Evolutionary conservation across 2,329 filamentous ascomycete genomes (phyloP).

Genomic region (Exophiala phaeomuriformis): DNA sequence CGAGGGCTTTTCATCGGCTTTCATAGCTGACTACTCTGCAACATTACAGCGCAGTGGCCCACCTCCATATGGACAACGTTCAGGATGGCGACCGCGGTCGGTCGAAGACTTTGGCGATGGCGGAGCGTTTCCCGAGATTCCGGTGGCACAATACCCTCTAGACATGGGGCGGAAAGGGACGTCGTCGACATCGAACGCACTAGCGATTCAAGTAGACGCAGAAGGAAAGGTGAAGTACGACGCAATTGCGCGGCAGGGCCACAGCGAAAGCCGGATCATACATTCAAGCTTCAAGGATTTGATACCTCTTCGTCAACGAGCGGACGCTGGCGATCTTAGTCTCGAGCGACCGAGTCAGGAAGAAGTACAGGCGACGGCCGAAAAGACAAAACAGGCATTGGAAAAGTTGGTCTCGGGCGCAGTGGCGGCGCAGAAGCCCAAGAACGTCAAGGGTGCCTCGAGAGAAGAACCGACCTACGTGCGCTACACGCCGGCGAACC

Average conservation of each 20-base stretch:
- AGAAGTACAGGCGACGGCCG: conserved; percentile 72
- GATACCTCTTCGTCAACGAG: conserved; percentile 85
- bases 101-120: conserved; percentile 94
- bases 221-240: conserved; percentile 96
- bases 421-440: conserved; percentile 86
- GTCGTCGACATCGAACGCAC: conserved; percentile 65
- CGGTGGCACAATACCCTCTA: conserved; percentile 88
- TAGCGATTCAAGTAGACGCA: conserved; percentile 83
- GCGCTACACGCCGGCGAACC: conserved; percentile 87
- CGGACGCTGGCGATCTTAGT: conserved; percentile 85
- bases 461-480: conserved; percentile 87
- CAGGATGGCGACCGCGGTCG: conserved; percentile 81
- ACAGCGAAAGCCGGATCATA: conserved; percentile 73
- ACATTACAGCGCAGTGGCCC: conserved; percentile 63
- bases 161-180: conserved; percentile 81
- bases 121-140: conserved; percentile 89
- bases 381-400: conserved; percentile 80
- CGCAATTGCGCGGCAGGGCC: conserved; percentile 83
- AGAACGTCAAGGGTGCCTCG: conserved; percentile 75
- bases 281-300: conserved; percentile 96
- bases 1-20: not conserved
- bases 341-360: conserved; percentile 78
- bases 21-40: conserved; percentile 2
- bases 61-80: conserved; percentile 77
- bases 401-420: conserved; percentile 76